Evolutionary conservation across 2,329 filamentous ascomycete genomes (phyloP).

Genomic region (Colletotrichum musae): DNA sequence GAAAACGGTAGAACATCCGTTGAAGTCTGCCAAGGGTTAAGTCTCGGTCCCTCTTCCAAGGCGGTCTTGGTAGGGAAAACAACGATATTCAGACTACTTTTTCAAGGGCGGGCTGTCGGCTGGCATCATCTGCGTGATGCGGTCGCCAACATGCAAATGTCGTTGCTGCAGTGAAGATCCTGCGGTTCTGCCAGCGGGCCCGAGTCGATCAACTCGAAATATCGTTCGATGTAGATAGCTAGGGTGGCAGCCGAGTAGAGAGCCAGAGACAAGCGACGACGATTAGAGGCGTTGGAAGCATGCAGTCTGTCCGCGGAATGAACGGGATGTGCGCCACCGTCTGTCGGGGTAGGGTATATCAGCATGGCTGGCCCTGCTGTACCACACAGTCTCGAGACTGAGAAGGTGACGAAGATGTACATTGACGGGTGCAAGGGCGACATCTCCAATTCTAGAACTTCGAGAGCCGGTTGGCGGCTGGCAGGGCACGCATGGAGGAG

Average conservation of each 20-base stretch:
- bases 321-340: conserved; percentile 24
- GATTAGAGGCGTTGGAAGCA: conserved; percentile 12
- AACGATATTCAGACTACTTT: too few relatives aligned
- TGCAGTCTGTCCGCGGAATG: conserved; percentile 25
- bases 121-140: not conserved
- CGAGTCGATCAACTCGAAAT: conserved; percentile 16
- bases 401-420: conserved; percentile 22
- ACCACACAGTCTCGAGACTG: conserved; percentile 5
- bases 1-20: not conserved
- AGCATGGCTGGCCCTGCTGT: conserved; percentile 2
- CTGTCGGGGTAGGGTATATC: conserved; percentile 11
- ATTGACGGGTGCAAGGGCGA: conserved; percentile 12
- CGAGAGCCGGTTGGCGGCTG: conserved; percentile 22
- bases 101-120: too few relatives aligned
- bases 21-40: not conserved
- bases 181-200: conserved; percentile 12
- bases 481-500: conserved; percentile 21
- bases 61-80: not conserved
- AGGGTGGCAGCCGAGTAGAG: conserved; percentile 3
- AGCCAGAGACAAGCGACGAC: conserved; percentile 1
- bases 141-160: not conserved
- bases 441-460: conserved; percentile 35
- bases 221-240: conserved; percentile 28
- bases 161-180: conserved; percentile 22
- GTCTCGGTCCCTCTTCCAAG: not conserved